Percentiles rank a stretch among this genome's conserved stretches.
phyloP scores from a whole-genome alignment of 148 eudicot genomes.

The Silene latifolia region DNA sequence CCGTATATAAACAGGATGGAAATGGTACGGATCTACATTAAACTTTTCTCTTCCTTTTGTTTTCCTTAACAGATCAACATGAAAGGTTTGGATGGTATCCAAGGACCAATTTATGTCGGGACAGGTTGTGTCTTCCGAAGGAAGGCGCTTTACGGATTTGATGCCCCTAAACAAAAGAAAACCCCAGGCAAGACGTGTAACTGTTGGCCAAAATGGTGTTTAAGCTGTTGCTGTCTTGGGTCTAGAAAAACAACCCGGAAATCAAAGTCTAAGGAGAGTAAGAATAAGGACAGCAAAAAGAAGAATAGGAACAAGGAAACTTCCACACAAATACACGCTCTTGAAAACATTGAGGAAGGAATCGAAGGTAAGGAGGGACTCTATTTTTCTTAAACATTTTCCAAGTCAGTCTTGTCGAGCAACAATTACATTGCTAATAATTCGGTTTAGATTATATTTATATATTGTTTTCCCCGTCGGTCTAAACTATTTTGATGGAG shows the following conservation, averaged over 20 bases:
- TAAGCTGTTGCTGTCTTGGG: constrained; percentile 50
- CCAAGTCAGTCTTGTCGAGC: background rate
- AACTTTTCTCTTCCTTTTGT: background rate
- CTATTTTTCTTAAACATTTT: background rate
- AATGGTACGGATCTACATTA: background rate
- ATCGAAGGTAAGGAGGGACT: constrained; percentile 60
- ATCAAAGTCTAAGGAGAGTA: constrained; percentile 53
- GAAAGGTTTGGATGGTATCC: constrained; percentile 94
- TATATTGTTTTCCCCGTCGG: background rate
- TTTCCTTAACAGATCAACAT: constrained; percentile 58
- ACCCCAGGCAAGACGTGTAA: constrained; percentile 73
- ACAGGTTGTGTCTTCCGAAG: constrained; percentile 88
- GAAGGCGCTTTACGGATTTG: constrained; percentile 81
- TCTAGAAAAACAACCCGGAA: constrained; percentile 55
- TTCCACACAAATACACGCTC: constrained; percentile 78
- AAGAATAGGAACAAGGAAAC: constrained; percentile 61
- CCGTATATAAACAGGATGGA: background rate
- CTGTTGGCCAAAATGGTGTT: constrained; percentile 86
- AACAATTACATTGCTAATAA: background rate
- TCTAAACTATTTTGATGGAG: background rate
- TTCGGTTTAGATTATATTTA: background rate
- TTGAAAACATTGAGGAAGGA: constrained; percentile 96
- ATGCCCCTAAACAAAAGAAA: constrained; percentile 76
- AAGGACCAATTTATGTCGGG: constrained; percentile 89
- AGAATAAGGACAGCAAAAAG: constrained; percentile 44